phyloP scores from a whole-genome alignment of 148 eudicot genomes.

The Rhododendron simsii region DNA sequence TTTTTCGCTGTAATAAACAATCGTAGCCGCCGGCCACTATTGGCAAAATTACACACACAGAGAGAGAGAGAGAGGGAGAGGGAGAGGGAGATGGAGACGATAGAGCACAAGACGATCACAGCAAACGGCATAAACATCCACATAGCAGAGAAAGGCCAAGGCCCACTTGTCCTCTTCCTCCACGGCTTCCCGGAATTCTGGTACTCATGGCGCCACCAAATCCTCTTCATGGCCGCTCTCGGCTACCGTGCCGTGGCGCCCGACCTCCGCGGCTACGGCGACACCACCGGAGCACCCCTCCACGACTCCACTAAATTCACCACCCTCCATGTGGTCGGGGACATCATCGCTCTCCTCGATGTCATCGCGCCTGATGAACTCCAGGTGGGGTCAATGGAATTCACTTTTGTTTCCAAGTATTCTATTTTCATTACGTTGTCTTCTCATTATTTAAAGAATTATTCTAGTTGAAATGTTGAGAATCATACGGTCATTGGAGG shows the following conservation, averaged over 20 bases:
- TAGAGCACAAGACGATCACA: too few species aligned
- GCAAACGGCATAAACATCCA: too few species aligned
- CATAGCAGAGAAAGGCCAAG: conserved; percentile 17
- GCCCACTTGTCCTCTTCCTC: conserved; percentile 29
- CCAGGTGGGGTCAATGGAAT: background rate
- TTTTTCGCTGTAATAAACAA: too few species aligned
- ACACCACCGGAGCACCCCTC: conserved; percentile 30
- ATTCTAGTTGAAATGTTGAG: too few species aligned
- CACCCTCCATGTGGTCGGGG: conserved; percentile 12
- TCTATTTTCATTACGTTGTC: too few species aligned
- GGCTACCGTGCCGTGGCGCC: conserved; percentile 40
- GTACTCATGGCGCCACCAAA: conserved; percentile 46
- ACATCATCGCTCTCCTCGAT: conserved; percentile 13
- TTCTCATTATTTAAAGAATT: too few species aligned
- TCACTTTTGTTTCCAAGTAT: background rate
- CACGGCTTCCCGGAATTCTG: conserved; percentile 21
- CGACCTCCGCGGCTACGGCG: conserved; percentile 41
- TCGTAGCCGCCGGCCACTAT: too few species aligned
- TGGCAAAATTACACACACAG: conserved; percentile 11
- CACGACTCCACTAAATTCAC: conserved; percentile 21
- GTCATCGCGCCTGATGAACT: conserved; percentile 22
- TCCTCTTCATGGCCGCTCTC: conserved; percentile 18
- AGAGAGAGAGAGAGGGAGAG: too few species aligned
- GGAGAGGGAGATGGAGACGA: too few species aligned
- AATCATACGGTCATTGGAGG: too few species aligned